Conservation (phyloP, 2,329 filamentous ascomycete species). For the Alternaria incomplexa region DNA sequence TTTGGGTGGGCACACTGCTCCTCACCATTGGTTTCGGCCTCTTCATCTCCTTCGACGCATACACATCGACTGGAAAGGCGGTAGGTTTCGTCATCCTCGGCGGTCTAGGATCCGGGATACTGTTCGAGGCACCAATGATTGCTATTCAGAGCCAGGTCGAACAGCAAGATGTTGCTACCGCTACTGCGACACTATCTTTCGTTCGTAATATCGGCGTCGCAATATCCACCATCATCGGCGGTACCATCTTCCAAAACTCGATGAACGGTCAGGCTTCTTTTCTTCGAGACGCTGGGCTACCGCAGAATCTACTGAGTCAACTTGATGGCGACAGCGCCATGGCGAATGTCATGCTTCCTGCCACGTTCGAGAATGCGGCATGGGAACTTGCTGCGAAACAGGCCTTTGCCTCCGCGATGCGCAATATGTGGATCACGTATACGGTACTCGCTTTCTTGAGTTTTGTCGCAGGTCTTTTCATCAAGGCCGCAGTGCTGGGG, state of each 20-base stretch:
- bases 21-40: conserved; percentile 45
- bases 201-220: conserved; percentile 53
- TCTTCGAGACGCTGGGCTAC: conserved; percentile 58
- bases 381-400: conserved; percentile 53
- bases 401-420: conserved; percentile 52
- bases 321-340: conserved; percentile 66
- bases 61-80: conserved; percentile 42
- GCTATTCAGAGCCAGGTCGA: conserved; percentile 62
- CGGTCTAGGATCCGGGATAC: conserved; percentile 58
- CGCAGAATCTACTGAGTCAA: conserved; percentile 53
- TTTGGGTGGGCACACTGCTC: conserved; percentile 43
- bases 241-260: conserved; percentile 61
- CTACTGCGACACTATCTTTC: conserved; percentile 60
- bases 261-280: conserved; percentile 63
- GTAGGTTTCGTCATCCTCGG: conserved; percentile 58
- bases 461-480: conserved; percentile 47
- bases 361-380: conserved; percentile 53
- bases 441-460: conserved; percentile 48
- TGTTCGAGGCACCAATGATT: conserved; percentile 63
- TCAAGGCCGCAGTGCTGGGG: conserved; percentile 49
- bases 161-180: conserved; percentile 58
- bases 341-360: conserved; percentile 64
- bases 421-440: conserved; percentile 59
- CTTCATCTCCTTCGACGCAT: conserved; percentile 40
- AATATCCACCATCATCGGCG: conserved; percentile 57